Evolutionary conservation across 129 eudicot genomes (phyloP).

Genomic region (Smallanthus sonchifolius): DNA sequence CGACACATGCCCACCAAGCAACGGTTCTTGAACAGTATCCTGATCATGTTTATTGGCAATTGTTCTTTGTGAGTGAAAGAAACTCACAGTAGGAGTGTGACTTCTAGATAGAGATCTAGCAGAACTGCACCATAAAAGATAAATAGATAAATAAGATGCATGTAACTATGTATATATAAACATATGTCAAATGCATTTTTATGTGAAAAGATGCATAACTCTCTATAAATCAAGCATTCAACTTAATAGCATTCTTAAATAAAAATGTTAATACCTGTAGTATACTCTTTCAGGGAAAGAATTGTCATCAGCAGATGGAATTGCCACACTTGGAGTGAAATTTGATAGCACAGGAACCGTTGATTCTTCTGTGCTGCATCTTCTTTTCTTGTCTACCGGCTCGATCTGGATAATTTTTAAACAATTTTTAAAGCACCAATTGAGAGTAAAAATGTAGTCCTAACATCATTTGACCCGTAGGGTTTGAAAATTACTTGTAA

Average conservation of each 20-base stretch:
- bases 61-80: constrained; percentile 36
- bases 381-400: constrained; percentile 21
- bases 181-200: neutral
- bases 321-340: constrained; percentile 46
- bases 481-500: neutral
- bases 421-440: neutral
- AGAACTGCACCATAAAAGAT: constrained; percentile 49
- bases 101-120: constrained; percentile 75
- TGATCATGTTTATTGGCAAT: constrained; percentile 21
- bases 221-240: neutral
- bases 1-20: constrained; percentile 30
- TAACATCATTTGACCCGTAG: neutral
- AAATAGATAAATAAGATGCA: neutral
- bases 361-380: constrained; percentile 11
- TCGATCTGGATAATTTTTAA: constrained; percentile 28
- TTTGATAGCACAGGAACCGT: constrained; percentile 24
- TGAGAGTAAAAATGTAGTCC: neutral
- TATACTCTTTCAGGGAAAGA: constrained; percentile 44
- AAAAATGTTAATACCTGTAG: constrained; percentile 39
- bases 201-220: neutral
- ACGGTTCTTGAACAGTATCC: constrained; percentile 46
- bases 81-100: constrained; percentile 58
- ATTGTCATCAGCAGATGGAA: constrained; percentile 30
- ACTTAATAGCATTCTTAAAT: neutral
- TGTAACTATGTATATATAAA: no score